These are phyloP conservation scores for Pisolithus sp. DNA, from an alignment of 768 basidiomycete genomes.

Conservation along the genomic window DNA sequence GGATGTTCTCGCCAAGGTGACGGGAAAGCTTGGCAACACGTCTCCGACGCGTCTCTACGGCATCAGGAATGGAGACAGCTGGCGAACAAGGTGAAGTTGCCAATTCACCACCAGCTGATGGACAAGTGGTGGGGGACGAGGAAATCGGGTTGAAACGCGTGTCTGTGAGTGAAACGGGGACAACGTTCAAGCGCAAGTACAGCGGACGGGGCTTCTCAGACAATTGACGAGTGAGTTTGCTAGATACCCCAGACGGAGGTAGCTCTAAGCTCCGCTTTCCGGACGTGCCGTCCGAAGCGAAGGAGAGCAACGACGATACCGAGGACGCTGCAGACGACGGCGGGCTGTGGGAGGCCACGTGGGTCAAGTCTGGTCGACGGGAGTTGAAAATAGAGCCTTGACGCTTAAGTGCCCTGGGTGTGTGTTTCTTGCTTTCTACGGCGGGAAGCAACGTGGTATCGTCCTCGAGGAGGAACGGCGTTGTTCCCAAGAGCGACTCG, in stretches of 20 bases:
- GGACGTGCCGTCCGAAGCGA: constrained; percentile 4
- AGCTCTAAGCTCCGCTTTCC: constrained; percentile 8
- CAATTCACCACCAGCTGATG: constrained; percentile 1
- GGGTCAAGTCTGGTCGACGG: constrained; percentile 12
- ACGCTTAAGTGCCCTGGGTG: constrained; percentile 19
- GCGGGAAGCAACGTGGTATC: constrained; percentile 19
- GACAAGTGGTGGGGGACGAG: constrained; percentile 8
- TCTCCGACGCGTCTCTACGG: constrained; percentile 34
- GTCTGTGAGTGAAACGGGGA: constrained; percentile 9
- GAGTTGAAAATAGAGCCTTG: constrained; percentile 29
- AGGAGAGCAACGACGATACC: constrained; percentile 14
- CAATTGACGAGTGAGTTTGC: constrained; percentile 6
- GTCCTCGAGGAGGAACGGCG: constrained; percentile 29
- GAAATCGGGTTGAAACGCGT: constrained; percentile 2
- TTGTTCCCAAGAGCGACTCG: constrained; percentile 30
- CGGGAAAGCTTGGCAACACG: constrained; percentile 54
- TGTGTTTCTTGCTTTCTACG: constrained; percentile 8
- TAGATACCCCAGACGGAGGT: constrained; percentile 16
- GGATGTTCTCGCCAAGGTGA: constrained; percentile 54
- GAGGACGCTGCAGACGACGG: constrained; percentile 4
- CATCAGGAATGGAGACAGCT: constrained; percentile 13
- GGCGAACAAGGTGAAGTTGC: constrained; percentile 18
- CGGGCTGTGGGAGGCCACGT: constrained; percentile 16
- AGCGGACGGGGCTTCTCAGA: constrained; percentile 16
- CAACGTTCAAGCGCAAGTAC: constrained; percentile 17